Conservation (phyloP, 257 asterid species). For the Coffea canephora region DNA sequence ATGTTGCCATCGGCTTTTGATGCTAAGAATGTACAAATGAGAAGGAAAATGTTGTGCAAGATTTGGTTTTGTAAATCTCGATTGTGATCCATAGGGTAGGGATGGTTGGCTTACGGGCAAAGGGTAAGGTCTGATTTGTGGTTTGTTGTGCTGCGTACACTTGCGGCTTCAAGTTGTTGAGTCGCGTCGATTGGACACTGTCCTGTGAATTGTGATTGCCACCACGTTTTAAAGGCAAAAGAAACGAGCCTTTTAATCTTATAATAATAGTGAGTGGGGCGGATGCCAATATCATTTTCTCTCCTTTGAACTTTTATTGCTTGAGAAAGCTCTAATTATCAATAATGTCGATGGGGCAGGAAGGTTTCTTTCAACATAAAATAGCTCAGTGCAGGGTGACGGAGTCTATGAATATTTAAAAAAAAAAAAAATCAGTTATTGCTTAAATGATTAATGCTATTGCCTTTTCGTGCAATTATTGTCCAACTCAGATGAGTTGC, state of each 20-base stretch:
- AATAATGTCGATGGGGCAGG: neutral
- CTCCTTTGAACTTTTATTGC: neutral
- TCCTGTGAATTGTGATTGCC: neutral
- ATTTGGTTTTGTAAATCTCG: too few species aligned
- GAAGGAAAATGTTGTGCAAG: too few species aligned
- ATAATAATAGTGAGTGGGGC: neutral
- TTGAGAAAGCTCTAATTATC: neutral
- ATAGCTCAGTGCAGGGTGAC: constrained; percentile 1
- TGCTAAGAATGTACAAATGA: neutral
- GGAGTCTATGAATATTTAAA: neutral
- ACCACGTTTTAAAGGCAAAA: neutral
- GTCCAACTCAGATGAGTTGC: neutral
- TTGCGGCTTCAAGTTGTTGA: neutral
- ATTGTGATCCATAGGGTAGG: too few species aligned
- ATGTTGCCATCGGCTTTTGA: neutral
- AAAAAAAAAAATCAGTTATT: neutral
- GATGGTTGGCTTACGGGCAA: neutral
- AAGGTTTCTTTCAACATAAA: neutral
- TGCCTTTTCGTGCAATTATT: neutral
- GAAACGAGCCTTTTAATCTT: neutral
- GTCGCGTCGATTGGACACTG: neutral
- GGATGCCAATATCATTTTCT: neutral
- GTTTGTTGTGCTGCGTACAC: neutral
- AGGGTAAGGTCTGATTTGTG: neutral
- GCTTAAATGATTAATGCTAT: neutral